phyloP scores from a whole-genome alignment of 768 basidiomycete species.

The Roridomyces roridus region DNA sequence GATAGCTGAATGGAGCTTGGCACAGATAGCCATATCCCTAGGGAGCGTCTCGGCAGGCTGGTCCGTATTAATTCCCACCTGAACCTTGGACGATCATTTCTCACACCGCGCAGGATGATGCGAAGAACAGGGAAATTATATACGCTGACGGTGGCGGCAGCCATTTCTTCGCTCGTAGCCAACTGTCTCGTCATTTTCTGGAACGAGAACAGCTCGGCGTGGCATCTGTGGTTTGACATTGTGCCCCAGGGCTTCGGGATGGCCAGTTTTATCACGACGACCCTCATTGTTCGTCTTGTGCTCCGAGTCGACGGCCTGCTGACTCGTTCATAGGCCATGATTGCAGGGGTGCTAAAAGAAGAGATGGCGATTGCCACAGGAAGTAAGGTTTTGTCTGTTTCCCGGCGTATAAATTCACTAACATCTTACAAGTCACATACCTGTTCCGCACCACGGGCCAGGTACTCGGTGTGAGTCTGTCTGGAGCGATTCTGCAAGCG shows the following conservation, averaged over 20 bases:
- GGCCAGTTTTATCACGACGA: slow-evolving; percentile 85
- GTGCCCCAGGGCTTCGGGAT: slow-evolving; percentile 85
- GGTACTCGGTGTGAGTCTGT: slow-evolving; percentile 91
- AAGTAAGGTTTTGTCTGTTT: slow-evolving; percentile 59
- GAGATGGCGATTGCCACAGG: slow-evolving; percentile 91
- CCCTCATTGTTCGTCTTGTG: slow-evolving; percentile 72
- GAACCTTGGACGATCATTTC: slow-evolving; percentile 1
- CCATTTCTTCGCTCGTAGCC: slow-evolving; percentile 64
- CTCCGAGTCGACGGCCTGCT: too few species aligned
- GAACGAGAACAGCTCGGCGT: slow-evolving; percentile 62
- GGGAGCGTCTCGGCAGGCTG: slow-evolving; percentile 92
- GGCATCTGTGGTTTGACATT: slow-evolving; percentile 80
- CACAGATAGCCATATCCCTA: slow-evolving; percentile 79
- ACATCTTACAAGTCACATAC: slow-evolving; percentile 73
- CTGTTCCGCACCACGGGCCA: slow-evolving; percentile 94
- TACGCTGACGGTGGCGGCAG: slow-evolving; percentile 70
- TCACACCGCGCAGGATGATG: slow-evolving; percentile 67
- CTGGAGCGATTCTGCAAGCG: slow-evolving; percentile 83
- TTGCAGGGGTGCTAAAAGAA: slow-evolving; percentile 77
- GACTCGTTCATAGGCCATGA: slow-evolving; percentile 70
- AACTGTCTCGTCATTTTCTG: slow-evolving; percentile 68
- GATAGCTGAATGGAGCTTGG: slow-evolving; percentile 25
- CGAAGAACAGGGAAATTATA: slow-evolving; percentile 87
- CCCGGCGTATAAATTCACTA: slow-evolving; percentile 2
- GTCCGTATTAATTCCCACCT: slow-evolving; percentile 44